Base-by-base conservation (phyloP, 257 asterid species). In the Scutellaria barbata region DNA sequence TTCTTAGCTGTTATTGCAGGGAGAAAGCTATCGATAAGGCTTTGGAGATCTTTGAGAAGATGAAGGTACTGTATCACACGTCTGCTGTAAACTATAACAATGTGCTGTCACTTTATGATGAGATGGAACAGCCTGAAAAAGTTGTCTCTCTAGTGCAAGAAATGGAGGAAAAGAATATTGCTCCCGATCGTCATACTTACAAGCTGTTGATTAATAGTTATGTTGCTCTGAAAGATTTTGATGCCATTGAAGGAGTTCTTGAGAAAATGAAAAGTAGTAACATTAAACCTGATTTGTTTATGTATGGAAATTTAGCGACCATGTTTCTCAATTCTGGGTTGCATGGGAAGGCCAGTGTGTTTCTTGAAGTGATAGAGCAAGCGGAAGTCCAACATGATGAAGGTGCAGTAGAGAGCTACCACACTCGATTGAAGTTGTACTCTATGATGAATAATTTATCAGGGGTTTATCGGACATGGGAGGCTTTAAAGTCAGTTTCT, bases 221-320 rank as follows among this genome's bases (percentile, higher is more conserved):
- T 78, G 86, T 83, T 63, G 77, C 88, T 55, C 8, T 79, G 61
- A 80, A 82, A 65, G 79, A 84, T 60, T 13, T 84, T 4, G 87
- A 77, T 41, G 83, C 87, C 71, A 37, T 82, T 35, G 92, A 89
- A 72, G 76, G 46, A 35, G 86, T 88, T 74, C 22, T 90, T 40
- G 90, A 87, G 79, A 86, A 83, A 81, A 84, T 92, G 97, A 82
- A 86, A 61, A 74, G 71, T 35, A 77, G 77, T 9, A 73, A 82
- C 9, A 35, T 81, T 60, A 75, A 82, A 66, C 73, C 46, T 3
- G 80, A 80, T 77, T 73, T 76, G 81, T 83, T 87, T 76, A 92
- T 95, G 1, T 84, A 75, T 41, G 92, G 89, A 61, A 92, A 87
- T 61, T 74, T 90, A 6, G 96, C 96, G 16, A 85, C 81, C 57